Conservation (phyloP, 208 protist genomes). For the Trypanosoma brucei region DNA sequence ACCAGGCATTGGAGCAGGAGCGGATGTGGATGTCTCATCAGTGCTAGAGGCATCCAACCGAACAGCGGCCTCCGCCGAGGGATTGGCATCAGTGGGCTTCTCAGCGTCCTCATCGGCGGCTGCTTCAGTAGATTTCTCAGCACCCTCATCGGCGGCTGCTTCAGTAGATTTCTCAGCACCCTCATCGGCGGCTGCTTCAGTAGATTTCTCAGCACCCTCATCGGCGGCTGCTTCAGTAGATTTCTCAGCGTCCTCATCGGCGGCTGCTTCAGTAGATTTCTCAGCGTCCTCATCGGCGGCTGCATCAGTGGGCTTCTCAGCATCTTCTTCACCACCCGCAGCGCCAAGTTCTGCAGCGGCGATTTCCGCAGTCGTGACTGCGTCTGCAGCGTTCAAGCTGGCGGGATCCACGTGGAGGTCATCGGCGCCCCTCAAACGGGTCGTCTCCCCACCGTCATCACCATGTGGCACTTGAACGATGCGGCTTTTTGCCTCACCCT, state of each 20-base stretch:
- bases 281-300: background rate
- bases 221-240: background rate
- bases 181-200: background rate
- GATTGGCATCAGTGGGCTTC: too few relatives aligned
- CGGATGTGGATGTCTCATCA: too few relatives aligned
- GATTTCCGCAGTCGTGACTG: slow-evolving; percentile 1
- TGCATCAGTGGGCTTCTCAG: slow-evolving; percentile 1
- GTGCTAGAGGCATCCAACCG: too few relatives aligned
- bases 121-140: too few relatives aligned
- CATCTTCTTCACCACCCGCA: background rate
- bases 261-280: background rate
- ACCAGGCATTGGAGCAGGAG: too few relatives aligned
- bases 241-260: background rate
- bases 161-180: background rate
- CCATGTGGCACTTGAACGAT: slow-evolving; percentile 33
- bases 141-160: too few relatives aligned
- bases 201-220: background rate
- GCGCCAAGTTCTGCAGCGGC: background rate
- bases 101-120: too few relatives aligned
- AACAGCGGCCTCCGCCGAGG: too few relatives aligned
- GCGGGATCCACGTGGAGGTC: slow-evolving; percentile 10
- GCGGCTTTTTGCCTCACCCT: slow-evolving; percentile 63
- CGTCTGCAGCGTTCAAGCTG: background rate
- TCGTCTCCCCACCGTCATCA: slow-evolving; percentile 10
- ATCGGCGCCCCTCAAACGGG: background rate